Base-by-base conservation (phyloP, 176 grass and related monocot genomes). In the Echinochloa phyllopogon region DNA sequence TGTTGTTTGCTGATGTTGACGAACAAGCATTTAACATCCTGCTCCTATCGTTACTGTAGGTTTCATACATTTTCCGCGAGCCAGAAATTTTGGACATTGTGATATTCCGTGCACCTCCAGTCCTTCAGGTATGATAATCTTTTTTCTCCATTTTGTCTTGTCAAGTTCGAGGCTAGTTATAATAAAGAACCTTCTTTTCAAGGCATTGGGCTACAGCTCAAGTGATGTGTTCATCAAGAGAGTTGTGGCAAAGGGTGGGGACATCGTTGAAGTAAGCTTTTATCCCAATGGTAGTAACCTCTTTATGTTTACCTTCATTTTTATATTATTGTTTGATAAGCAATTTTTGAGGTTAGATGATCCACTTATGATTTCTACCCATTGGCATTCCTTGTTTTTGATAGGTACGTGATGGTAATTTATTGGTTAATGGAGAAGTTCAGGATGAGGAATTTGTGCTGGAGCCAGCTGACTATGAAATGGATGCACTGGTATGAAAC, bases 141-240 rank as follows among this genome's bases (percentile, higher is more conserved):
- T 66, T 53, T 68, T 72, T 66, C n/a, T 64, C 37, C 6, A 45
- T 21, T 79, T 84, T 84, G 6, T 45, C 43, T 53, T 40, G 1
- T 69, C 8, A 64, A 49, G n/a, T 76, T 80, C 3, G 47, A 57
- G 21, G 8, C 75, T 17, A 74, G 23, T 37, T 49, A 14, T 56
- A 82, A 56, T 41, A 38, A 38, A 74, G 27, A 29, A 53, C 44
- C 58, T 43, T 69, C 6, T 58, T 80, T 81, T 68, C 17, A 82
- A 99, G 96, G 58, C 74, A 76, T 13, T 89, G 79, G 96, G 96
- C 75, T 99, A 87, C 90, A 89, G 81, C 75, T 87, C 96, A 64
- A 81, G 73, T 86, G 96, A 99, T 92, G 96, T 96, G 43, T 99
- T 99, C 77, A 91, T 99, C 56, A 99, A 99, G 83, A 95, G 96